phyloP scores from a whole-genome alignment of 2,329 filamentous ascomycete genomes.

The Hypoxylon sp. region DNA sequence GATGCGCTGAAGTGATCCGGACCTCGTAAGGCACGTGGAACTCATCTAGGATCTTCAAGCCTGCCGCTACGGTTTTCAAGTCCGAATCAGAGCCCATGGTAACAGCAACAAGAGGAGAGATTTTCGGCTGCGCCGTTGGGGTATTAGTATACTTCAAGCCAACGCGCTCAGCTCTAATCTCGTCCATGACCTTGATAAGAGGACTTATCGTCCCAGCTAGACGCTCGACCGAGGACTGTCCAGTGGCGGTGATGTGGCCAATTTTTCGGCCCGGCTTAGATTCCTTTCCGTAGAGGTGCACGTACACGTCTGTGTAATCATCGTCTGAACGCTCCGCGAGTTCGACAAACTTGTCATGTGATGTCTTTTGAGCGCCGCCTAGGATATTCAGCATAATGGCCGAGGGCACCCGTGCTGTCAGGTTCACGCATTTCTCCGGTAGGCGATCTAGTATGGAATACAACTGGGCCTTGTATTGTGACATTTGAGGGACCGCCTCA shows the following conservation, averaged over 20 bases:
- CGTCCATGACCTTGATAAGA: constrained; percentile 71
- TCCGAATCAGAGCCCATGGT: constrained; percentile 89
- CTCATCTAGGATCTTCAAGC: constrained; percentile 70
- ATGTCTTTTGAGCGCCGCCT: constrained; percentile 70
- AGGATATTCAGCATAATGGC: constrained; percentile 85
- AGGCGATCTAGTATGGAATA: constrained; percentile 78
- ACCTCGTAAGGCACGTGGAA: constrained; percentile 76
- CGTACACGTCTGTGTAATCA: constrained; percentile 58
- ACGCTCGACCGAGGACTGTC: constrained; percentile 71
- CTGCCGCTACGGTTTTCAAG: constrained; percentile 70
- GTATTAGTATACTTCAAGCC: constrained; percentile 45
- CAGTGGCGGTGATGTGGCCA: constrained; percentile 88
- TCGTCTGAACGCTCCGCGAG: constrained; percentile 55
- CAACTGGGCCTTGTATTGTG: constrained; percentile 92
- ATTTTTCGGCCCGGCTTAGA: constrained; percentile 92
- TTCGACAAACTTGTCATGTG: constrained; percentile 63
- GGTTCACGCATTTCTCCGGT: constrained; percentile 59
- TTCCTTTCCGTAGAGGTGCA: constrained; percentile 93
- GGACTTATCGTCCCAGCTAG: constrained; percentile 66
- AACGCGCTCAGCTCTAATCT: constrained; percentile 64
- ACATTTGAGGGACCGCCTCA: constrained; percentile 84
- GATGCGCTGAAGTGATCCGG: constrained; percentile 81
- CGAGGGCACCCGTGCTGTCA: constrained; percentile 66
- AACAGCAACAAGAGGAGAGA: constrained; percentile 71
- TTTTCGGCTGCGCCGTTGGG: constrained; percentile 38